A percentile compares a stretch with the other conserved stretches of the same genome.
These are phyloP conservation scores for Apodospora peruviana DNA, from an alignment of 495 filamentous ascomycete genomes.

Conservation along the genomic window DNA sequence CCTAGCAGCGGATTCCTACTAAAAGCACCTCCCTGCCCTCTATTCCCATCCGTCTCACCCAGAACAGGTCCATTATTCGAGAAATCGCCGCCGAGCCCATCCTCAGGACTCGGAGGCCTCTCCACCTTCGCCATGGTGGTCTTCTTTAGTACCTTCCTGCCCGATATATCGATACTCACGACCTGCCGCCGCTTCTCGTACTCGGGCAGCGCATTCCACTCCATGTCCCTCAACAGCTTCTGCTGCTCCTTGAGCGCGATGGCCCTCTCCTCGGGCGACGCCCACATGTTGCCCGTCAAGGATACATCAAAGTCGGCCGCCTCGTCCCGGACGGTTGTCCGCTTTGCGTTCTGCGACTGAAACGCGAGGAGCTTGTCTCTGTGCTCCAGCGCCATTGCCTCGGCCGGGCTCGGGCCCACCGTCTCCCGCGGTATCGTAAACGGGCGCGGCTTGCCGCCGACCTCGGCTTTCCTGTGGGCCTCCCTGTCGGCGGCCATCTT, in stretches of 20 bases:
- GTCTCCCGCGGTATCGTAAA: conserved; percentile 43
- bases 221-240: conserved; percentile 77
- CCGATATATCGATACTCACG: conserved; percentile 76
- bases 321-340: conserved; percentile 88
- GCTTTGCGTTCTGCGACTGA: conserved; percentile 80
- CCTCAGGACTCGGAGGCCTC: conserved; percentile 41
- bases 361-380: conserved; percentile 76
- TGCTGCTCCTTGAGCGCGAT: conserved; percentile 87
- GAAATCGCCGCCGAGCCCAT: conserved; percentile 4
- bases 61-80: background rate
- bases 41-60: conserved; percentile 22
- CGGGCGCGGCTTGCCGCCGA: conserved; percentile 44
- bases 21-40: conserved; percentile 51
- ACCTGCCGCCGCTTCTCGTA: conserved; percentile 90
- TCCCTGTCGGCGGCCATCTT: conserved; percentile 74
- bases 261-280: conserved; percentile 79
- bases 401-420: conserved; percentile 32
- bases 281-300: conserved; percentile 71
- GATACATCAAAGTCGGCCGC: conserved; percentile 87
- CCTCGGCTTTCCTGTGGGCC: conserved; percentile 57
- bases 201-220: conserved; percentile 84
- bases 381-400: conserved; percentile 63
- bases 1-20: conserved; percentile 80
- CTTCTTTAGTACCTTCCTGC: conserved; percentile 68
- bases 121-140: conserved; percentile 58